These are phyloP conservation scores for Xylariomycetidae sp. DNA, from an alignment of 2,329 filamentous ascomycete genomes.

Conservation along the genomic window DNA sequence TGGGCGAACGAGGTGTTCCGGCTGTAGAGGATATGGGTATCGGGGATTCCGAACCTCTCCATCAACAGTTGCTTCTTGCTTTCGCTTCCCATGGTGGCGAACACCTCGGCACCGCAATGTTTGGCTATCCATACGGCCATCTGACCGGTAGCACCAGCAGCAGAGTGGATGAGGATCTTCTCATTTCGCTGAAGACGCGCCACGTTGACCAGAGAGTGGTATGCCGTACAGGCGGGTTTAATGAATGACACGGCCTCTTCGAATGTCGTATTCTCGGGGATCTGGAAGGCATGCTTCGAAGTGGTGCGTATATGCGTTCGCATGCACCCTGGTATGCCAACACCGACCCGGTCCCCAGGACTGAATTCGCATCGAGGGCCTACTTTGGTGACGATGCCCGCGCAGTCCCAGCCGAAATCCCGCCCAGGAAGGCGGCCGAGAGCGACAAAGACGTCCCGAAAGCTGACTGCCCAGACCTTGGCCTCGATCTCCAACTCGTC, in stretches of 20 bases:
- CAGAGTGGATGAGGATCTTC: slow-evolving; percentile 12
- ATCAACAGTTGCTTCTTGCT: slow-evolving; percentile 20
- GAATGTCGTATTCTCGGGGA: not conserved
- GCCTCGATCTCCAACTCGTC: slow-evolving; percentile 3
- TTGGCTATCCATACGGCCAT: slow-evolving; percentile 4
- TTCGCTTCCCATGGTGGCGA: slow-evolving; percentile 18
- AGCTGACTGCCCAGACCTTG: slow-evolving; percentile 1
- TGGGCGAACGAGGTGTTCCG: slow-evolving; percentile 16
- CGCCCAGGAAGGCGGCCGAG: not conserved
- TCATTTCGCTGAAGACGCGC: slow-evolving; percentile 15
- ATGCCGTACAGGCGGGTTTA: slow-evolving; percentile 13
- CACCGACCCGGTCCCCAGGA: slow-evolving; percentile 4
- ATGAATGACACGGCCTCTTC: not conserved
- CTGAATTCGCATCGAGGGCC: slow-evolving; percentile 7
- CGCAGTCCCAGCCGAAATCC: slow-evolving; percentile 10
- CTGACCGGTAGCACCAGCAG: slow-evolving; percentile 5
- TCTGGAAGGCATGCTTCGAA: not conserved
- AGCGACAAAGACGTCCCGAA: slow-evolving; percentile 1
- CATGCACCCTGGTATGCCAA: slow-evolving; percentile 7
- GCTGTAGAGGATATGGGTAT: slow-evolving; percentile 20
- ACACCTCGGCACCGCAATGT: slow-evolving; percentile 14
- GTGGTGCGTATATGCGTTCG: slow-evolving; percentile 3
- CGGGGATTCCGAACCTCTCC: slow-evolving; percentile 17
- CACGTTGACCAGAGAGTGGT: slow-evolving; percentile 15
- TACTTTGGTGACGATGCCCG: slow-evolving; percentile 24